These are phyloP conservation scores for Bacterosira constricta DNA, from an alignment of 108 stramenopile species.

Conservation along the genomic window DNA sequence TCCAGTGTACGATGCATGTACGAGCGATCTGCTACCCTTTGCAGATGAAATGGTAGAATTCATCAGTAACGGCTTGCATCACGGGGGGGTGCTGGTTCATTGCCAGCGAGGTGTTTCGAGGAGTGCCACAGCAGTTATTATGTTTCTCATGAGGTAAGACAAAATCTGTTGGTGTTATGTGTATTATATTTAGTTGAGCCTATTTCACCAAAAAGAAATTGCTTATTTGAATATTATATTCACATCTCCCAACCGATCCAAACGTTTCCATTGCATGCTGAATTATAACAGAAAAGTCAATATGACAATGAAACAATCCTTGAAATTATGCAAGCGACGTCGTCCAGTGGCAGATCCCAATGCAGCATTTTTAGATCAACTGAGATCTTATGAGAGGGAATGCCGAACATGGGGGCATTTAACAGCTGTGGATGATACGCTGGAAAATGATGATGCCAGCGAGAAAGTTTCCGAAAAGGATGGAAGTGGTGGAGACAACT, in stretches of 20 bases:
- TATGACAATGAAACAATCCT: constrained; percentile 57
- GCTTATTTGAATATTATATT: constrained; percentile 9
- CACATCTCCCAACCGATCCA: no score
- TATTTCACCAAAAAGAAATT: not conserved
- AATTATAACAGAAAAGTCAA: constrained; percentile 45
- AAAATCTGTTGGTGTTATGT: not conserved
- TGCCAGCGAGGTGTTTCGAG: constrained; percentile 73
- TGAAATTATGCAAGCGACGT: constrained; percentile 52
- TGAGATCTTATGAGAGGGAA: constrained; percentile 53
- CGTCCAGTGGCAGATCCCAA: constrained; percentile 70
- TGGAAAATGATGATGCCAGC: not conserved
- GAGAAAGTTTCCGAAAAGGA: not conserved
- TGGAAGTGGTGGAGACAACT: not conserved
- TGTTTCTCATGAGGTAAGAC: constrained; percentile 70
- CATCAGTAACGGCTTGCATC: constrained; percentile 64
- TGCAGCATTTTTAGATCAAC: constrained; percentile 63
- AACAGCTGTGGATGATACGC: constrained; percentile 19
- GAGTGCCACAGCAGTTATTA: constrained; percentile 64
- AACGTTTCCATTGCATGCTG: no score
- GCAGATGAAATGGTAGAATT: constrained; percentile 63
- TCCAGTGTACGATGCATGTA: constrained; percentile 69
- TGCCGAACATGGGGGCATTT: constrained; percentile 42
- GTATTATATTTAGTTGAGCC: constrained; percentile 1
- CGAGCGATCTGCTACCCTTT: constrained; percentile 44
- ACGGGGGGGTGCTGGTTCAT: constrained; percentile 83